These are phyloP conservation scores for Polygonum aviculare DNA, from an alignment of 148 eudicot genomes.

Conservation along the genomic window DNA sequence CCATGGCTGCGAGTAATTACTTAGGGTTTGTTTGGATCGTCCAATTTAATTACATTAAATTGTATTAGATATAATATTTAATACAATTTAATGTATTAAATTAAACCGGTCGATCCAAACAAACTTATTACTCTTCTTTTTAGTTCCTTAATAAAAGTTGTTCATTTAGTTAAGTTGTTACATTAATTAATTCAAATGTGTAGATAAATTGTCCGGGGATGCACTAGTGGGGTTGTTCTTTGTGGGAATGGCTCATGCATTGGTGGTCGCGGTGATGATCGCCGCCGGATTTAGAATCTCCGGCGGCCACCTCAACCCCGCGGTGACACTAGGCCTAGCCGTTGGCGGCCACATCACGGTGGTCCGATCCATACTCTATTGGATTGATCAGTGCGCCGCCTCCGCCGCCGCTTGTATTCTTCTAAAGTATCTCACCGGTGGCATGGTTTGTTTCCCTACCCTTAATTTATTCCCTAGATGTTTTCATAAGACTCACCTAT, in stretches of 20 bases:
- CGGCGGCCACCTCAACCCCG: slow-evolving; percentile 87
- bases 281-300: slow-evolving; percentile 76
- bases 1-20: slow-evolving; percentile 59
- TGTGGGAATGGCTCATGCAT: slow-evolving; percentile 70
- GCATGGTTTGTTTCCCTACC: slow-evolving; percentile 36
- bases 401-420: slow-evolving; percentile 76
- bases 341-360: slow-evolving; percentile 81
- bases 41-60: too few relatives aligned
- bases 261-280: slow-evolving; percentile 80
- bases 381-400: slow-evolving; percentile 77
- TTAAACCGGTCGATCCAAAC: too few relatives aligned
- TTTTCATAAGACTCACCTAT: too few relatives aligned
- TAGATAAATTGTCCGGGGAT: slow-evolving; percentile 46
- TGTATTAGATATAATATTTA: too few relatives aligned
- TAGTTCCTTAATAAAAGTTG: not conserved
- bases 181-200: not conserved
- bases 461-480: not conserved
- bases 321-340: slow-evolving; percentile 70
- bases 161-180: not conserved
- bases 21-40: not conserved
- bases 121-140: too few relatives aligned
- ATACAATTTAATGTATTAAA: too few relatives aligned
- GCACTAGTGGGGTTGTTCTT: slow-evolving; percentile 60
- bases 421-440: slow-evolving; percentile 72
- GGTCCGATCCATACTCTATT: slow-evolving; percentile 55